Conservation (phyloP, 2,329 filamentous ascomycete genomes). For the Monascus ruber region DNA sequence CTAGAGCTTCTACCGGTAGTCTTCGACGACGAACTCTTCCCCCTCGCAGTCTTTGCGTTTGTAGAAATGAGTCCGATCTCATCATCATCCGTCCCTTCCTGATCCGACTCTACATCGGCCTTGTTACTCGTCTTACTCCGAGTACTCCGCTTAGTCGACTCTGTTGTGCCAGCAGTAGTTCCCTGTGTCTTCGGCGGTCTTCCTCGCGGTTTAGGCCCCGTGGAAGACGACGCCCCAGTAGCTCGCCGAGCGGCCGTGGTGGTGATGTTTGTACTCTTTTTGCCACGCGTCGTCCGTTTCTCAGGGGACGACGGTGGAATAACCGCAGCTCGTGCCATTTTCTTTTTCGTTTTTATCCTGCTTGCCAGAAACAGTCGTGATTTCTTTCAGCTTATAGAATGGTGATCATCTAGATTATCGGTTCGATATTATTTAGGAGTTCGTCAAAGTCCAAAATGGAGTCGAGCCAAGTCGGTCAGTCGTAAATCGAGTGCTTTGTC, state of each 20-base stretch:
- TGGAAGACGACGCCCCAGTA: conserved; percentile 3
- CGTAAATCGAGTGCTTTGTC: too few relatives aligned
- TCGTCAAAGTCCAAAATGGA: too few relatives aligned
- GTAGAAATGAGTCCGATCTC: conserved; percentile 11
- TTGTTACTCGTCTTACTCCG: neutral
- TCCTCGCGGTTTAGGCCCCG: neutral
- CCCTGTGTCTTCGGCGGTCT: neutral
- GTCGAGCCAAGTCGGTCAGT: too few relatives aligned
- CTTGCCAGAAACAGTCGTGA: too few relatives aligned
- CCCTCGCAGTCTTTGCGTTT: conserved; percentile 2
- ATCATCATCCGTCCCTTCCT: conserved; percentile 7
- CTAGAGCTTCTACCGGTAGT: conserved; percentile 5
- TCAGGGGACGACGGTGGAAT: conserved; percentile 11
- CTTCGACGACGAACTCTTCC: conserved; percentile 6
- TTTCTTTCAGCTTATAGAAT: too few relatives aligned
- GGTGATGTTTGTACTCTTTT: conserved; percentile 3
- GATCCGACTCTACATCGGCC: neutral
- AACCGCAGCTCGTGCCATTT: conserved; percentile 16
- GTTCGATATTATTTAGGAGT: too few relatives aligned
- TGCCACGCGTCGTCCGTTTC: conserved; percentile 10
- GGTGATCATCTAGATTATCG: too few relatives aligned
- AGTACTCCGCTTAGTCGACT: neutral
- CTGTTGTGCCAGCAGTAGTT: neutral
- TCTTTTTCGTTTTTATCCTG: neutral
- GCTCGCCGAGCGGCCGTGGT: conserved; percentile 2